phyloP scores from a whole-genome alignment of 2,329 filamentous ascomycete species.

The Arthrinium phaeospermum region DNA sequence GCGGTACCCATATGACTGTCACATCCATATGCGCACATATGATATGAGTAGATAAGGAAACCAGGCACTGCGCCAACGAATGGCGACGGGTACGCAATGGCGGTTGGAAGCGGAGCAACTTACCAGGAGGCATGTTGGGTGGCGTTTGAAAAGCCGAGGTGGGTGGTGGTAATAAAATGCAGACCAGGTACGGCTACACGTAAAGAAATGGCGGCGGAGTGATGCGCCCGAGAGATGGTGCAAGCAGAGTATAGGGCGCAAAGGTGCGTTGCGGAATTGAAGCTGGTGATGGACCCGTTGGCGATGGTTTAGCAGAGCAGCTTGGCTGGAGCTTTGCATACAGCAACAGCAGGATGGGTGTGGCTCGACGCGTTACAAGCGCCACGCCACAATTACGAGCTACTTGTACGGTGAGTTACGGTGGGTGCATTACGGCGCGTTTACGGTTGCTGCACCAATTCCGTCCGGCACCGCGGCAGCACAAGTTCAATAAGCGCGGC shows the following conservation, averaged over 20 bases:
- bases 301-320: background rate
- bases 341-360: background rate
- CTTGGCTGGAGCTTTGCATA: background rate
- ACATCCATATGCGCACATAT: too few relatives aligned
- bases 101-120: conserved; percentile 17
- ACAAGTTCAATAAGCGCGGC: background rate
- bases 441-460: too few relatives aligned
- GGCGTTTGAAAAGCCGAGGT: background rate
- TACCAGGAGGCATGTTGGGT: conserved; percentile 33
- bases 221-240: background rate
- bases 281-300: background rate
- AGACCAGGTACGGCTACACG: background rate
- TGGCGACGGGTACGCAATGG: background rate
- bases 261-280: background rate
- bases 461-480: too few relatives aligned
- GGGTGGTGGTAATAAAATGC: background rate
- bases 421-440: too few relatives aligned
- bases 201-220: background rate
- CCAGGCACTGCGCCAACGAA: background rate
- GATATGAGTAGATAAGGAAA: background rate
- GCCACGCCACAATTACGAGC: background rate
- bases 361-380: background rate
- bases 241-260: background rate
- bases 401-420: background rate
- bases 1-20: too few relatives aligned